Evolutionary conservation across 2,329 filamentous ascomycete species (phyloP).

Genomic region (Ophiostoma piceae): DNA sequence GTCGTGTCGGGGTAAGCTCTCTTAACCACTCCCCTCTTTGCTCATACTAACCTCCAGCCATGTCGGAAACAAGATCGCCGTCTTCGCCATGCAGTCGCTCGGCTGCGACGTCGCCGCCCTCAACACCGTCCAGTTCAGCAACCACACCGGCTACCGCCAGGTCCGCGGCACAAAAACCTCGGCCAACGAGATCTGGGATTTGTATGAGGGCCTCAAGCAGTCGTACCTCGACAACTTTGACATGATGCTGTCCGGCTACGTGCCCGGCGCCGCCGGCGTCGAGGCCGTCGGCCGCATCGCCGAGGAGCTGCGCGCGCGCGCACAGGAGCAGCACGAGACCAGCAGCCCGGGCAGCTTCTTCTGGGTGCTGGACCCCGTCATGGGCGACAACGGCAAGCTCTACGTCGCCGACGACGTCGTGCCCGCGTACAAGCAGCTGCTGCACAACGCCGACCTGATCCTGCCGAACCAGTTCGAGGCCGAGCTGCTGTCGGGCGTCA

Average conservation of each 20-base stretch:
- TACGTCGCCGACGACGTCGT: slow-evolving; percentile 92
- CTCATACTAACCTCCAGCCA: slow-evolving; percentile 52
- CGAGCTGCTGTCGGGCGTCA: slow-evolving; percentile 82
- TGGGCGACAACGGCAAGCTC: slow-evolving; percentile 90
- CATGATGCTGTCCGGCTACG: slow-evolving; percentile 91
- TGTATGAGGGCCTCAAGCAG: slow-evolving; percentile 79
- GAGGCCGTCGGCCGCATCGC: slow-evolving; percentile 80
- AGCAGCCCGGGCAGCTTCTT: slow-evolving; percentile 76
- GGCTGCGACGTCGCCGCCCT: slow-evolving; percentile 91
- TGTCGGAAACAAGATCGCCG: slow-evolving; percentile 96
- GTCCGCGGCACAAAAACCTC: slow-evolving; percentile 79
- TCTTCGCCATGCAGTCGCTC: slow-evolving; percentile 86
- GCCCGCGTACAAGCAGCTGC: slow-evolving; percentile 76
- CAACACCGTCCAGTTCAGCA: slow-evolving; percentile 97
- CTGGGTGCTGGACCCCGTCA: slow-evolving; percentile 96
- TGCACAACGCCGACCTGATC: slow-evolving; percentile 81
- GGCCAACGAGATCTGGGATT: slow-evolving; percentile 72
- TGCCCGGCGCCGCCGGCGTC: slow-evolving; percentile 80
- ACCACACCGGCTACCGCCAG: slow-evolving; percentile 88
- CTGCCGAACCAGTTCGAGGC: slow-evolving; percentile 96
- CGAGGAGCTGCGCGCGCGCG: slow-evolving; percentile 67
- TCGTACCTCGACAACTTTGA: slow-evolving; percentile 85
- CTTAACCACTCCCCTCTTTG: not conserved
- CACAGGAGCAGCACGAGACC: slow-evolving; percentile 33
- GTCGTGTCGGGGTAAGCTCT: slow-evolving; percentile 65